Conservation (phyloP, 2,329 filamentous ascomycete genomes). For the Diplodia scrobiculata region DNA sequence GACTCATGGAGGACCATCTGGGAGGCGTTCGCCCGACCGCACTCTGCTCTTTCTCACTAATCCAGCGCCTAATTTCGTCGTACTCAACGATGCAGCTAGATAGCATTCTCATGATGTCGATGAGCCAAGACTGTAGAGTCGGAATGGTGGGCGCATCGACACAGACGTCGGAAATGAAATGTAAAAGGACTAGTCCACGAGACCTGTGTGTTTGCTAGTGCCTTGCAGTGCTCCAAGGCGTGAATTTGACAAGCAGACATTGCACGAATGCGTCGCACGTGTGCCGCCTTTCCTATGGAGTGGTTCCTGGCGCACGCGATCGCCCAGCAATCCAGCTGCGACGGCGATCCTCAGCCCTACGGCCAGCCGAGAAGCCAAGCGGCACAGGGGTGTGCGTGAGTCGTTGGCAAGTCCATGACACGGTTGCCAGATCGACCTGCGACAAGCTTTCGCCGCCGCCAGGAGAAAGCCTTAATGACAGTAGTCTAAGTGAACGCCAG, state of each 20-base stretch:
- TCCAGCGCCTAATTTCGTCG: slow-evolving; percentile 29
- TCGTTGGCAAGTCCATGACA: slow-evolving; percentile 27
- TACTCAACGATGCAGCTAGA: slow-evolving; percentile 28
- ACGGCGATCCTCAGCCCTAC: slow-evolving; percentile 28
- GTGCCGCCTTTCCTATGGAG: neutral
- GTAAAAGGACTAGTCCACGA: slow-evolving; percentile 30
- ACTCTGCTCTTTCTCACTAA: slow-evolving; percentile 24
- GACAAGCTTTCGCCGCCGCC: slow-evolving; percentile 15
- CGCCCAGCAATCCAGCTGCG: slow-evolving; percentile 25
- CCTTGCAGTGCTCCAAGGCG: neutral
- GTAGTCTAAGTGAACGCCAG: neutral
- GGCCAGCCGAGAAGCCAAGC: slow-evolving; percentile 24
- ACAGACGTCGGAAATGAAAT: slow-evolving; percentile 28
- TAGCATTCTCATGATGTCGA: slow-evolving; percentile 30
- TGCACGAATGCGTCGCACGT: neutral
- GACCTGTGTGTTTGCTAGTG: neutral
- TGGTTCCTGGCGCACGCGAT: slow-evolving; percentile 16
- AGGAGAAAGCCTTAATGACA: slow-evolving; percentile 12
- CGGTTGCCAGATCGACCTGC: slow-evolving; percentile 28
- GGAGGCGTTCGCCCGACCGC: slow-evolving; percentile 29
- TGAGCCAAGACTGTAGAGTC: slow-evolving; percentile 30
- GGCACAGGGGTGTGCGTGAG: slow-evolving; percentile 20
- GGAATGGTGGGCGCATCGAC: slow-evolving; percentile 28
- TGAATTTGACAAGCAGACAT: neutral
- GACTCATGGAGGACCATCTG: slow-evolving; percentile 28